These are phyloP conservation scores for Cyclotella choctawhatcheeana DNA, from an alignment of 108 stramenopile genomes.

Conservation along the genomic window DNA sequence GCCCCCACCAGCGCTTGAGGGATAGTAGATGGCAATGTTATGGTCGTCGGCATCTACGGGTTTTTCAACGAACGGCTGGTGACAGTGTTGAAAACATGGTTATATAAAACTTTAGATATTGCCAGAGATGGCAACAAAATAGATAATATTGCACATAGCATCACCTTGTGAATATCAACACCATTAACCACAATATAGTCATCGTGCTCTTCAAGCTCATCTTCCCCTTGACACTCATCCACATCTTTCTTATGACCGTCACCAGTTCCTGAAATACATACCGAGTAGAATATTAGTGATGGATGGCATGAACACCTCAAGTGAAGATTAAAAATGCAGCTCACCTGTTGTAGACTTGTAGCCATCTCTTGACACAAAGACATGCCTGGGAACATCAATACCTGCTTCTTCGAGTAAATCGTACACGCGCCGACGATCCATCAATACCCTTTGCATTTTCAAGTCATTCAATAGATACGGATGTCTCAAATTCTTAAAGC, in stretches of 20 bases:
- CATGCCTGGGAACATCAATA: conserved; percentile 95
- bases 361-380: conserved; percentile 88
- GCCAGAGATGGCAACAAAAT: too few relatives aligned
- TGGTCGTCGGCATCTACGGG: conserved; percentile 99
- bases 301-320: too few relatives aligned
- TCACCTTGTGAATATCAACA: conserved; percentile 92
- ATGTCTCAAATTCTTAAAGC: conserved; percentile 58
- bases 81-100: too few relatives aligned
- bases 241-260: conserved; percentile 57
- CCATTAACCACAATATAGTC: conserved; percentile 96
- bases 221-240: conserved; percentile 26
- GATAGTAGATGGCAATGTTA: conserved; percentile 96
- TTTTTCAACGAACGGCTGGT: conserved; percentile 99
- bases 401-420: conserved; percentile 88
- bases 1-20: conserved; percentile 94
- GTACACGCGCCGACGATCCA: conserved; percentile 94
- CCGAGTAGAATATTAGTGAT: too few relatives aligned
- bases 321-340: too few relatives aligned
- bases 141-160: too few relatives aligned
- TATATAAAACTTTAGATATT: too few relatives aligned
- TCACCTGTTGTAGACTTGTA: conserved; percentile 57
- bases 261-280: conserved; percentile 58
- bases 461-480: conserved; percentile 95
- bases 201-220: conserved; percentile 85
- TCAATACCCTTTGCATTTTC: conserved; percentile 82